Conservation (phyloP, 1,284 basidiomycete genomes). For the Vanrija pseudolonga region DNA sequence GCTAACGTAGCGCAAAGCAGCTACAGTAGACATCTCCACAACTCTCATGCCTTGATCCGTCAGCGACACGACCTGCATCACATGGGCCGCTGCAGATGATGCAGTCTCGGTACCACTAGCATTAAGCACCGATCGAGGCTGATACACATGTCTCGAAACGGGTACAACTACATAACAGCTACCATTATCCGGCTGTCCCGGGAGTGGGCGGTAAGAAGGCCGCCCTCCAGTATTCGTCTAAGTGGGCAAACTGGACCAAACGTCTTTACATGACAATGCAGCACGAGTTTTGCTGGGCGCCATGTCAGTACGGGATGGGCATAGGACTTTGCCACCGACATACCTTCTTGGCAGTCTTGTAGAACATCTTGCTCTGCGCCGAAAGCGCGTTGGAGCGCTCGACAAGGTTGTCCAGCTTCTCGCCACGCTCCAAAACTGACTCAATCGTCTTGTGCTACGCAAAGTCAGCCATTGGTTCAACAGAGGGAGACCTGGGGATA, state of each 20-base stretch:
- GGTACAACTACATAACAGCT: slow-evolving; percentile 8
- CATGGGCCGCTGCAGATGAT: too few species aligned
- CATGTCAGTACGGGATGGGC: not conserved
- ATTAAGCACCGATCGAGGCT: too few species aligned
- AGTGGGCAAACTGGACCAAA: not conserved
- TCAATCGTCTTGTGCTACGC: slow-evolving; percentile 97
- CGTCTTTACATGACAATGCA: slow-evolving; percentile 54
- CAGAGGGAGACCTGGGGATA: too few species aligned
- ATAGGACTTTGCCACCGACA: slow-evolving; percentile 21
- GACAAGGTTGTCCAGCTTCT: slow-evolving; percentile 95
- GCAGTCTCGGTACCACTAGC: too few species aligned
- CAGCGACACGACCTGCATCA: too few species aligned
- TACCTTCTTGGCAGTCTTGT: slow-evolving; percentile 90
- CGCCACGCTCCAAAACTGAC: slow-evolving; percentile 90
- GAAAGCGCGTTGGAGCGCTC: slow-evolving; percentile 90
- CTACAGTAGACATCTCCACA: too few species aligned
- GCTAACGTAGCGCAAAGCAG: too few species aligned
- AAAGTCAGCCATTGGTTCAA: not conserved
- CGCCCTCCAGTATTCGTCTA: too few species aligned
- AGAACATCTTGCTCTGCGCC: slow-evolving; percentile 89
- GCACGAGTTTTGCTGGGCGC: slow-evolving; percentile 64
- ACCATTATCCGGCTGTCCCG: not conserved
- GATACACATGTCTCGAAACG: not conserved
- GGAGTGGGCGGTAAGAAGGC: too few species aligned
- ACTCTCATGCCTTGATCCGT: too few species aligned